Conservation (phyloP, 352 stramenopile genomes). For the Phytophthora tentaculata region DNA sequence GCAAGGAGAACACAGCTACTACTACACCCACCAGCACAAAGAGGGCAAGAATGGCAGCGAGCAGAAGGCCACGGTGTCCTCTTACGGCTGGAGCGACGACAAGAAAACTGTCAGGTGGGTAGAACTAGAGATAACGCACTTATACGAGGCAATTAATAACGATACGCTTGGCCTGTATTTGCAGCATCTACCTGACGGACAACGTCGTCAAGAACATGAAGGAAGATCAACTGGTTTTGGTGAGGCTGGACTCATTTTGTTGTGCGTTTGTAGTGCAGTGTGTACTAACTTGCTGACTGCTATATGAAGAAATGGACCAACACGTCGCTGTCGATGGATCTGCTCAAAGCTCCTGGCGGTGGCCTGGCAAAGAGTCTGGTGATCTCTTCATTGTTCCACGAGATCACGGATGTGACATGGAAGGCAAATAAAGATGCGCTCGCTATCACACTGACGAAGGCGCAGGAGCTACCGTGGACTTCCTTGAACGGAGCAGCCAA, state of each 20-base stretch:
- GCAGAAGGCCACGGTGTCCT: constrained; percentile 68
- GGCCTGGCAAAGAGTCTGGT: constrained; percentile 67
- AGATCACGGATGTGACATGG: constrained; percentile 75
- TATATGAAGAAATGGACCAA: constrained; percentile 73
- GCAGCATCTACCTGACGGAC: constrained; percentile 84
- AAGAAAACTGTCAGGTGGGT: constrained; percentile 69
- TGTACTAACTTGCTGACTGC: constrained; percentile 5
- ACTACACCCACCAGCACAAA: constrained; percentile 60
- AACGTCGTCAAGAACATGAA: constrained; percentile 55
- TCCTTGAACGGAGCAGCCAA: constrained; percentile 86
- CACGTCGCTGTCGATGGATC: constrained; percentile 77
- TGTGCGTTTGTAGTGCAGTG: neutral
- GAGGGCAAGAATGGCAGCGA: constrained; percentile 33
- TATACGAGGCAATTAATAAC: neutral
- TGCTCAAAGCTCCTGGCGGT: constrained; percentile 49
- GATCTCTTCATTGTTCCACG: constrained; percentile 72
- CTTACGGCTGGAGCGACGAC: constrained; percentile 81
- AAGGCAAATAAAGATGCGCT: constrained; percentile 64
- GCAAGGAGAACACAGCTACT: constrained; percentile 87
- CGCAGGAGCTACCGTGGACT: constrained; percentile 59
- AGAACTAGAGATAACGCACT: neutral
- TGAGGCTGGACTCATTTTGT: constrained; percentile 26
- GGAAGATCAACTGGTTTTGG: constrained; percentile 68
- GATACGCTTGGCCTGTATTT: neutral
- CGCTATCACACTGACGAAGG: constrained; percentile 75